These are phyloP conservation scores for Symbiotaphrina buchneri DNA, from an alignment of 495 filamentous ascomycete genomes.

Conservation along the genomic window DNA sequence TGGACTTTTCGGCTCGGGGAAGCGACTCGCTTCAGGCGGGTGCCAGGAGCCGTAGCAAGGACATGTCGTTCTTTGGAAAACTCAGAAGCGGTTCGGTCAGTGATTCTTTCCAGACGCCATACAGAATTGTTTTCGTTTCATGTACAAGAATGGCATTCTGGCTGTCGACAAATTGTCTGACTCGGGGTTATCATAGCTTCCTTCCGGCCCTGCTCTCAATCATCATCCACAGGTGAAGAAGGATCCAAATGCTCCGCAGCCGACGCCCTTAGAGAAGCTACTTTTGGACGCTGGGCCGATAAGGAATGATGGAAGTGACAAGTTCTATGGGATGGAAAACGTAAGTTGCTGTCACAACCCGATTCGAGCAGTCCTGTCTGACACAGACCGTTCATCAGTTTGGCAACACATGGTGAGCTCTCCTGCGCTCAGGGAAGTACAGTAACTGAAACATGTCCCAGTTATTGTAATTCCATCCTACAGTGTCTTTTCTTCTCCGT, in stretches of 20 bases:
- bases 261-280: slow-evolving; percentile 67
- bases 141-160: background rate
- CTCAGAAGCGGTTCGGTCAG: slow-evolving; percentile 15
- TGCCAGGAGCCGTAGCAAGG: too few species aligned
- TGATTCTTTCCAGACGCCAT: slow-evolving; percentile 4
- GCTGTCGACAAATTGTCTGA: background rate
- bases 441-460: slow-evolving; percentile 14
- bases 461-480: slow-evolving; percentile 94
- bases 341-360: slow-evolving; percentile 26
- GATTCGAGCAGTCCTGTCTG: background rate
- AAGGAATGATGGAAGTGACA: slow-evolving; percentile 78
- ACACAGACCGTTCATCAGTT: slow-evolving; percentile 32
- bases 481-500: slow-evolving; percentile 93
- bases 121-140: background rate
- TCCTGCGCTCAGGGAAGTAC: background rate
- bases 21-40: too few species aligned
- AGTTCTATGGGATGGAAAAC: slow-evolving; percentile 97
- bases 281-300: slow-evolving; percentile 58
- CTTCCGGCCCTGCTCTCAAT: slow-evolving; percentile 5
- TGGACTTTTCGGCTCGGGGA: too few species aligned
- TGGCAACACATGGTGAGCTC: slow-evolving; percentile 80
- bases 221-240: slow-evolving; percentile 39
- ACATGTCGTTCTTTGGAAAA: slow-evolving; percentile 18
- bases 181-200: too few species aligned
- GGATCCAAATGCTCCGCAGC: slow-evolving; percentile 34